Percentiles rank a stretch among this genome's conserved stretches.
These are phyloP conservation scores for Hygrocybe coccinea DNA, from an alignment of 768 basidiomycete species.

Conservation along the genomic window DNA sequence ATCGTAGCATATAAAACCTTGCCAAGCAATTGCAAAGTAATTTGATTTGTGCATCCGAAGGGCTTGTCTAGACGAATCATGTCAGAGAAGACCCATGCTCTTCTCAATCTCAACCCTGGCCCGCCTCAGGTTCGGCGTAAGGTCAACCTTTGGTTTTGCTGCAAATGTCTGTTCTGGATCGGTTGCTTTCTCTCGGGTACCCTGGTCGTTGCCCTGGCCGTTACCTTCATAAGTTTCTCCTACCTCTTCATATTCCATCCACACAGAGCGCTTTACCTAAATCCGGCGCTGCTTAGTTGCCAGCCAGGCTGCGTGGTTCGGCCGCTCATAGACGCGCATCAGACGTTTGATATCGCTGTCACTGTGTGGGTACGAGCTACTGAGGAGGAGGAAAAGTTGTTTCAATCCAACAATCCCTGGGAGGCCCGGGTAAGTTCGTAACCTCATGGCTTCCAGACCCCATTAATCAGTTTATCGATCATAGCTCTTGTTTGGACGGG, in stretches of 20 bases:
- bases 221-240: background rate
- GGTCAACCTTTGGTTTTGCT: background rate
- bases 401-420: background rate
- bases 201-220: background rate
- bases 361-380: constrained; percentile 24
- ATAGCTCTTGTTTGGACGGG: background rate
- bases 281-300: background rate
- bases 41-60: too few species aligned
- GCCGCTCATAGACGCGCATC: constrained; percentile 20
- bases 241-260: background rate
- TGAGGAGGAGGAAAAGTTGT: constrained; percentile 10
- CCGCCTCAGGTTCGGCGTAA: background rate
- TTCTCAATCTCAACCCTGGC: background rate
- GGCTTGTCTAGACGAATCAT: background rate
- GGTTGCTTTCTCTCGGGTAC: background rate
- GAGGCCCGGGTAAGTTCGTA: background rate
- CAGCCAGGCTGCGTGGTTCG: constrained; percentile 12
- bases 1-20: too few species aligned
- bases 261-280: background rate
- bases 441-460: too few species aligned
- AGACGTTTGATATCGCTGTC: constrained; percentile 26
- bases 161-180: background rate
- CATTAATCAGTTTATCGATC: background rate
- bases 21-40: too few species aligned
- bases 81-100: background rate